A percentile compares a stretch with the other conserved stretches of the same genome.
phyloP scores from a whole-genome alignment of 2,329 filamentous ascomycete species.

The Xylaria sp. region DNA sequence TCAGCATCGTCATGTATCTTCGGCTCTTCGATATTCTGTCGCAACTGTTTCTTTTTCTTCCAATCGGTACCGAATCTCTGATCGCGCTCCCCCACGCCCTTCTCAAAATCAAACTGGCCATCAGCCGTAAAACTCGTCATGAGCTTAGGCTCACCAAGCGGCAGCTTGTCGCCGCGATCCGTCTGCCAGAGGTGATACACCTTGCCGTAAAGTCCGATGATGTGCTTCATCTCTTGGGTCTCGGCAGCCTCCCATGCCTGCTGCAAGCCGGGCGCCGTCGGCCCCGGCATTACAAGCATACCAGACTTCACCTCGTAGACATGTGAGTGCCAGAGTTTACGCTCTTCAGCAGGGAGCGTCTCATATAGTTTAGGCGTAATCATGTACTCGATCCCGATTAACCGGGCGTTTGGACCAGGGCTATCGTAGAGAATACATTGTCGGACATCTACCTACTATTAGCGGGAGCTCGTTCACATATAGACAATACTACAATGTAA shows the following conservation, averaged over 20 bases:
- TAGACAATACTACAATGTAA: too few species aligned
- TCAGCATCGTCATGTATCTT: slow-evolving; percentile 53
- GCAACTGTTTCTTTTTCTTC: slow-evolving; percentile 55
- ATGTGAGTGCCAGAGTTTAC: slow-evolving; percentile 81
- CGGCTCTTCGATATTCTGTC: slow-evolving; percentile 56
- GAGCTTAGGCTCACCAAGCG: slow-evolving; percentile 62
- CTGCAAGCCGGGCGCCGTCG: slow-evolving; percentile 61
- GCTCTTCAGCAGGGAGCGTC: slow-evolving; percentile 72
- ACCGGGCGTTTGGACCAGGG: slow-evolving; percentile 70
- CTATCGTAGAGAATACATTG: slow-evolving; percentile 89
- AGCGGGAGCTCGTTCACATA: slow-evolving; percentile 4
- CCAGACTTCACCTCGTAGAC: slow-evolving; percentile 80
- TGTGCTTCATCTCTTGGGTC: slow-evolving; percentile 81
- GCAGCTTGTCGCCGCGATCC: slow-evolving; percentile 72
- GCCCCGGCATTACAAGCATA: slow-evolving; percentile 81
- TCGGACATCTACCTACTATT: slow-evolving; percentile 67
- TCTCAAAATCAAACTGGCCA: slow-evolving; percentile 61
- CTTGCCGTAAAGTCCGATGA: slow-evolving; percentile 82
- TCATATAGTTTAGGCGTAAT: slow-evolving; percentile 75
- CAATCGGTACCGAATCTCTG: slow-evolving; percentile 58
- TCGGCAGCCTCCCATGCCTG: slow-evolving; percentile 79
- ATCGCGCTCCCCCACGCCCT: slow-evolving; percentile 57
- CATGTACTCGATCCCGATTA: slow-evolving; percentile 92
- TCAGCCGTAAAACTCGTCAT: slow-evolving; percentile 64
- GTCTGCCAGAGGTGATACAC: slow-evolving; percentile 89